A percentile compares a stretch with the other conserved stretches of the same genome.
These are phyloP conservation scores for Isochrysis galbana DNA, from an alignment of 78 protist species.

Conservation along the genomic window DNA sequence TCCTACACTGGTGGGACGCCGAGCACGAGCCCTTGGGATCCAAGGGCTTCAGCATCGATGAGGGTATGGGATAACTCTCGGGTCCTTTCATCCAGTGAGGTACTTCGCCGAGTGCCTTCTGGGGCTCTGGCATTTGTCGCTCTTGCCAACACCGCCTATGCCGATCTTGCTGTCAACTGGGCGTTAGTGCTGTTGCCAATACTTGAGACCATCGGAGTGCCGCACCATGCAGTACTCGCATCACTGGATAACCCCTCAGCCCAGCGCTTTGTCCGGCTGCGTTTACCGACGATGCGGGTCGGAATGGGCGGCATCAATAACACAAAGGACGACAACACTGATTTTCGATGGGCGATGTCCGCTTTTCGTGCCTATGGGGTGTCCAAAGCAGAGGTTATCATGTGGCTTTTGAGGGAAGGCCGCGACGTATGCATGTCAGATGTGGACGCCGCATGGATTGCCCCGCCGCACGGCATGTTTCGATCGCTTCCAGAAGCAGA, in stretches of 20 bases:
- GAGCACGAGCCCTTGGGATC: too few relatives aligned
- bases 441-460: not conserved
- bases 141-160: not conserved
- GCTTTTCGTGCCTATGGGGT: not conserved
- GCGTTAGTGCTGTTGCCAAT: conserved; percentile 3
- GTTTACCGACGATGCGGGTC: too few relatives aligned
- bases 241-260: not conserved
- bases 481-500: not conserved
- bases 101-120: not conserved
- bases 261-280: too few relatives aligned
- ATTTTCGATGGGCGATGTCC: too few relatives aligned
- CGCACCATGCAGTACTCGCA: not conserved
- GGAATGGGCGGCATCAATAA: too few relatives aligned
- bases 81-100: not conserved
- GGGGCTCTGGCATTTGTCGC: not conserved
- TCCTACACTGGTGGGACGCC: too few relatives aligned
- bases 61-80: not conserved
- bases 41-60: too few relatives aligned
- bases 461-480: not conserved
- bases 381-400: not conserved
- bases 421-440: conserved; percentile 9
- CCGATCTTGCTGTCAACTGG: not conserved
- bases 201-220: not conserved
- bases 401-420: not conserved
- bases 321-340: too few relatives aligned